Percentiles rank a stretch among this genome's conserved stretches.
phyloP scores from a whole-genome alignment of 306 rosid genomes.

The Acmispon strigosus region DNA sequence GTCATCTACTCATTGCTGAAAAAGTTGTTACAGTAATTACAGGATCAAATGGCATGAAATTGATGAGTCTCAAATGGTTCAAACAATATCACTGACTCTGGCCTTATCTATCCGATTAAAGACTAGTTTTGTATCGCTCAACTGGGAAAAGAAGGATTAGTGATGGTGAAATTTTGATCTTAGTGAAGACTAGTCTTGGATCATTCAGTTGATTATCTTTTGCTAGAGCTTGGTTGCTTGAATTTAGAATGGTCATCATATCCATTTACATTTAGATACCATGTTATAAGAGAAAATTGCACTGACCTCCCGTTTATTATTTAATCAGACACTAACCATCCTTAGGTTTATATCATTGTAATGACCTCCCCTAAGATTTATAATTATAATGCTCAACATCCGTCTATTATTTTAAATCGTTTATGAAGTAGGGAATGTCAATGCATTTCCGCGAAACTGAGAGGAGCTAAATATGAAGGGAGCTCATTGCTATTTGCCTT shows the following conservation, averaged over 20 bases:
- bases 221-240: neutral
- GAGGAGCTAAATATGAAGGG: too few species aligned
- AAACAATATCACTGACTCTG: neutral
- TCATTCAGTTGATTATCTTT: neutral
- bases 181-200: neutral
- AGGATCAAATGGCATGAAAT: neutral
- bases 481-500: too few species aligned
- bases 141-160: neutral
- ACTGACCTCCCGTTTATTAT: too few species aligned
- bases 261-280: neutral
- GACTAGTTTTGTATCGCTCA: neutral
- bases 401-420: too few species aligned
- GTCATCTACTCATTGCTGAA: neutral
- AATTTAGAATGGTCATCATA: neutral
- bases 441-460: too few species aligned
- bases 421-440: too few species aligned
- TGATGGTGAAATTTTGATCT: neutral
- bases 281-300: neutral
- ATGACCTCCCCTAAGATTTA: too few species aligned
- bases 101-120: slow-evolving; percentile 1
- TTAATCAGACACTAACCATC: too few species aligned
- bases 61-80: neutral
- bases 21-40: neutral
- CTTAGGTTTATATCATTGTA: too few species aligned
- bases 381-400: too few species aligned